phyloP scores from a whole-genome alignment of 1,284 basidiomycete species.

The Testicularia cyperi region DNA sequence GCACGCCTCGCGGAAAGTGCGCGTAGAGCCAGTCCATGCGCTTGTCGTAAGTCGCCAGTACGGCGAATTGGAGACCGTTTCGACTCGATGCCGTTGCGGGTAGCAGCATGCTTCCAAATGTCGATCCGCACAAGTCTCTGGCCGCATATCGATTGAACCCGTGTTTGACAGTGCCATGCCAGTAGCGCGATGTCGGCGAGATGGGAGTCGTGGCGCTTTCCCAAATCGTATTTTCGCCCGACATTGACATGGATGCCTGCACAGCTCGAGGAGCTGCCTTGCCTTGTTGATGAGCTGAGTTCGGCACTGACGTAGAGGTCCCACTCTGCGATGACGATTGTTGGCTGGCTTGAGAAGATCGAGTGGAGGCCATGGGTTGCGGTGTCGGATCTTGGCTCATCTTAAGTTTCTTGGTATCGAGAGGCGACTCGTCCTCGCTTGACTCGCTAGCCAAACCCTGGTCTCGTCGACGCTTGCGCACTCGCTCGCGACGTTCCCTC shows the following conservation, averaged over 20 bases:
- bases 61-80: constrained; percentile 28
- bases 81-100: constrained; percentile 32
- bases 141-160: constrained; percentile 43
- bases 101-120: constrained; percentile 32
- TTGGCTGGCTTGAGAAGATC: too few relatives aligned
- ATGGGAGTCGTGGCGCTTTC: constrained; percentile 12
- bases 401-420: constrained; percentile 4
- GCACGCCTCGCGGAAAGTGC: constrained; percentile 32
- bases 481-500: constrained; percentile 39
- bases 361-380: too few relatives aligned
- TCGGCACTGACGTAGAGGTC: too few relatives aligned
- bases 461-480: constrained; percentile 27
- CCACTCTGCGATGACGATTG: too few relatives aligned
- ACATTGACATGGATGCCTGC: too few relatives aligned
- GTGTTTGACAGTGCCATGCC: constrained; percentile 49
- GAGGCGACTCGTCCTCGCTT: constrained; percentile 10
- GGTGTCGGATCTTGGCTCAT: too few relatives aligned
- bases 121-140: constrained; percentile 6
- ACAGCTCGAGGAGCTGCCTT: too few relatives aligned
- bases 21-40: constrained; percentile 52
- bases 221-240: too few relatives aligned
- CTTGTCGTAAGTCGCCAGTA: constrained; percentile 49
- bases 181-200: constrained; percentile 33
- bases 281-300: too few relatives aligned
- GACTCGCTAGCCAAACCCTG: constrained; percentile 13